Conservation (phyloP, 140 eudicot species). For the Ambrosia hybrid region DNA sequence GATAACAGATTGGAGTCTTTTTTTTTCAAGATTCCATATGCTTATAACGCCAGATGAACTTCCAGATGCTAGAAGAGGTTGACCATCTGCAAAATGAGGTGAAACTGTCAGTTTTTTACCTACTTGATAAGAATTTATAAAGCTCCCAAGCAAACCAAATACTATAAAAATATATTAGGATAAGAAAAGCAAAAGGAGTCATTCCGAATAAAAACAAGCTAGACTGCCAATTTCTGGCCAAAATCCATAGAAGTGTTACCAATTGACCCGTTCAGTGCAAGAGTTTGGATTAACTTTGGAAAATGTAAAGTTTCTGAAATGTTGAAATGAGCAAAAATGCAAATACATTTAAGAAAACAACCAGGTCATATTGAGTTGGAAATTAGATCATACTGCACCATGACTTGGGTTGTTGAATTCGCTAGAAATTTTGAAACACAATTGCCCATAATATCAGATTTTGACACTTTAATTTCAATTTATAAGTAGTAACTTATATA, state of each 20-base stretch:
- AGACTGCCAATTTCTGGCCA: not conserved
- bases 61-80: conserved; percentile 97
- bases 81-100: conserved; percentile 55
- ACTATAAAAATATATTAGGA: not conserved
- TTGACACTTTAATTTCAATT: no score
- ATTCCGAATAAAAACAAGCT: conserved; percentile 2
- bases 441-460: no score
- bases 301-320: no score
- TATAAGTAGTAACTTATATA: no score
- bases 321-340: no score
- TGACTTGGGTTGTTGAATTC: no score
- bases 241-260: not conserved
- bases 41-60: conserved; percentile 94
- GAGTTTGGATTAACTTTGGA: not conserved
- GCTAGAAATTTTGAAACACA: no score
- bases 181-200: not conserved
- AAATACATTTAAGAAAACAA: no score
- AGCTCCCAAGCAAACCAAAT: not conserved
- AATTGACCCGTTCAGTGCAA: not conserved
- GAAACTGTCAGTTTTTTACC: not conserved
- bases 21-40: conserved; percentile 98
- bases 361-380: no score
- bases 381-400: no score
- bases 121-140: not conserved
- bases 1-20: conserved; percentile 76